Conservation (phyloP, 148 eudicot species). For the Chenopodium quinoa region DNA sequence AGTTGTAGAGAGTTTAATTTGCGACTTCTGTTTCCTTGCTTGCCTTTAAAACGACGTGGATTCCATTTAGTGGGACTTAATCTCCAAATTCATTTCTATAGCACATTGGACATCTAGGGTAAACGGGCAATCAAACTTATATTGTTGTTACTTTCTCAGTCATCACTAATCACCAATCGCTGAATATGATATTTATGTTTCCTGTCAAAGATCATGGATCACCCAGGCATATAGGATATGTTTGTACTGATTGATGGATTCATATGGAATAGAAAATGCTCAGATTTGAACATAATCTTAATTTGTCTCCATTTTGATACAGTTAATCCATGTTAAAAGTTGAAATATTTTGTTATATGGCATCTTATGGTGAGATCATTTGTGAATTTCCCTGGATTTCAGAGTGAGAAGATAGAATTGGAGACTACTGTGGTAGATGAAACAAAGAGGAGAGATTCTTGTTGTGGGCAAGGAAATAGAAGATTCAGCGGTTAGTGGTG, state of each 20-base stretch:
- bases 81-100: neutral
- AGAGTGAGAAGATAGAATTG: slow-evolving; percentile 94
- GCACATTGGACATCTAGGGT: neutral
- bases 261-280: neutral
- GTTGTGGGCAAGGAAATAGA: slow-evolving; percentile 80
- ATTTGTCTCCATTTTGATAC: slow-evolving; percentile 10
- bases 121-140: neutral
- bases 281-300: neutral
- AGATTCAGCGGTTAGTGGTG: slow-evolving; percentile 84
- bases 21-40: neutral
- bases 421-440: slow-evolving; percentile 97
- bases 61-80: neutral
- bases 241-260: neutral
- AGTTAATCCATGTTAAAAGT: slow-evolving; percentile 9
- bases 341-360: neutral
- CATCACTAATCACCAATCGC: neutral
- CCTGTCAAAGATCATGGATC: neutral
- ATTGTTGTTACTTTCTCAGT: neutral
- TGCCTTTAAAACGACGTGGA: neutral
- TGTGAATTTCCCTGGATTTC: slow-evolving; percentile 22
- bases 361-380: neutral
- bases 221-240: neutral
- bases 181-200: neutral
- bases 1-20: neutral
- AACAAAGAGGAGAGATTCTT: slow-evolving; percentile 91